Conservation (phyloP, 2,329 filamentous ascomycete species). For the Metarhizium album region DNA sequence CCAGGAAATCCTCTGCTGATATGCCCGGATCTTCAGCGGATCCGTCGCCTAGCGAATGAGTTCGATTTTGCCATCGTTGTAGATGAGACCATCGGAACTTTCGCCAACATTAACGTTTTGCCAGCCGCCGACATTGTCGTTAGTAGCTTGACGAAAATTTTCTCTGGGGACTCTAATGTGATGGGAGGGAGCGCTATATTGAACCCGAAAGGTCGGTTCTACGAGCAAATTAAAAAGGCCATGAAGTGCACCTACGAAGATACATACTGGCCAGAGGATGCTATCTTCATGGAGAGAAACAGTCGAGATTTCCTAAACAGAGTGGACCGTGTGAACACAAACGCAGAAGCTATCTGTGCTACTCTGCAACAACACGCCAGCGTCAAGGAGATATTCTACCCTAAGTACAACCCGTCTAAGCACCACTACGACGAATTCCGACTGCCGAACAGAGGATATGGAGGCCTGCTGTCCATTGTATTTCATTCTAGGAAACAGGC, state of each 20-base stretch:
- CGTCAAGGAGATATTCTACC: constrained; percentile 79
- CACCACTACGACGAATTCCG: constrained; percentile 70
- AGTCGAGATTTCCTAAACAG: constrained; percentile 81
- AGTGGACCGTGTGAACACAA: constrained; percentile 74
- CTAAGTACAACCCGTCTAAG: constrained; percentile 62
- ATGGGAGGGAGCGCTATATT: constrained; percentile 76
- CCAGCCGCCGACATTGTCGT: constrained; percentile 85
- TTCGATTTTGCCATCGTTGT: constrained; percentile 87
- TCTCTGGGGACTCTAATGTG: constrained; percentile 94
- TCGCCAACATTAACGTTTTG: constrained; percentile 89
- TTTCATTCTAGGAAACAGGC: constrained; percentile 64
- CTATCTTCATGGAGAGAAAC: constrained; percentile 90
- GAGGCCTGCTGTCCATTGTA: constrained; percentile 75
- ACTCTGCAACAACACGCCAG: constrained; percentile 48
- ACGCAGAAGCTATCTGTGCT: constrained; percentile 73
- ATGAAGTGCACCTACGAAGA: constrained; percentile 65
- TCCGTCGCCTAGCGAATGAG: constrained; percentile 65
- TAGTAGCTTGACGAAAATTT: constrained; percentile 92
- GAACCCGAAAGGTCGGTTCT: constrained; percentile 59
- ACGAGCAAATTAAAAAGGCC: constrained; percentile 54
- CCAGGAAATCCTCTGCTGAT: constrained; percentile 83
- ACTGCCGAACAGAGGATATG: constrained; percentile 69
- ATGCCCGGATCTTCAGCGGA: constrained; percentile 74
- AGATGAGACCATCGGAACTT: constrained; percentile 94
- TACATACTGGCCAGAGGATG: constrained; percentile 89